Evolutionary conservation across 2,329 filamentous ascomycete species (phyloP).

Genomic region (Nothophoma quercina): DNA sequence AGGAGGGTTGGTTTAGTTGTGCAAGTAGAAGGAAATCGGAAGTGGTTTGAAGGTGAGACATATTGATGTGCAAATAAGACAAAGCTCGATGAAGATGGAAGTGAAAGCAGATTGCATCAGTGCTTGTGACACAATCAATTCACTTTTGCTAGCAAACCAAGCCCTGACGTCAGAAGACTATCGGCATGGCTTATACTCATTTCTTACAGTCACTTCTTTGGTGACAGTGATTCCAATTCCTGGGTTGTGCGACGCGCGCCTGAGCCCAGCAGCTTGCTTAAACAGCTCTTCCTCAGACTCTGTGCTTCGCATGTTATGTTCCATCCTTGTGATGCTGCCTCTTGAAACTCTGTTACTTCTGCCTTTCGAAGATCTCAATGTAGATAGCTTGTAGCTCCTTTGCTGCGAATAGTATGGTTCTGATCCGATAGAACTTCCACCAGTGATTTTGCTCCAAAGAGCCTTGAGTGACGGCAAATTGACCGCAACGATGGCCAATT

Average conservation of each 20-base stretch:
- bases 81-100: conserved; percentile 3
- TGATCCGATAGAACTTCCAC: conserved; percentile 5
- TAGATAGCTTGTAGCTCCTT: conserved; percentile 13
- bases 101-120: not conserved
- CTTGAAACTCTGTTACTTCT: conserved; percentile 13
- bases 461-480: conserved; percentile 45
- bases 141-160: no score
- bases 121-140: no score
- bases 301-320: conserved; percentile 13
- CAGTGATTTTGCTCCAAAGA: conserved; percentile 33
- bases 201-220: not conserved
- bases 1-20: not conserved
- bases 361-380: not conserved
- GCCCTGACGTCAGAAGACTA: not conserved
- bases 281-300: conserved; percentile 29
- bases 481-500: conserved; percentile 43
- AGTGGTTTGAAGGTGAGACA: no score
- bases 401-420: not conserved
- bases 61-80: no score
- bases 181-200: not conserved
- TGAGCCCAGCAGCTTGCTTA: conserved; percentile 2
- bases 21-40: not conserved
- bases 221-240: not conserved
- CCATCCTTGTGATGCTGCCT: conserved; percentile 21
- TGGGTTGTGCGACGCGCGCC: not conserved